A percentile compares a stretch with the other conserved stretches of the same genome.
Conservation (phyloP, 2,329 filamentous ascomycete genomes). For the Microascus cirrosus region DNA sequence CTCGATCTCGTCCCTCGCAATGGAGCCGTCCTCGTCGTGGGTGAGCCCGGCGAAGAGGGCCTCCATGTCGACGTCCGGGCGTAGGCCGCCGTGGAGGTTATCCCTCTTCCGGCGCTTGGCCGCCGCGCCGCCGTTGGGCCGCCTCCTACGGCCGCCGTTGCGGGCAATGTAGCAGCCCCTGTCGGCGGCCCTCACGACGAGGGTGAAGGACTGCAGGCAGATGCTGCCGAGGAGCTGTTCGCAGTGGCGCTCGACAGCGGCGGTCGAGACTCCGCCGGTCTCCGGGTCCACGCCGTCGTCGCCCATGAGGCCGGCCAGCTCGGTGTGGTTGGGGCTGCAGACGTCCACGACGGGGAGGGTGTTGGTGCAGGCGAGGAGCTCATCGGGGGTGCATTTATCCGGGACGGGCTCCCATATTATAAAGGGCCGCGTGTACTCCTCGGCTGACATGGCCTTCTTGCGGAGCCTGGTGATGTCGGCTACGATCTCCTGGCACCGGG, state of each 20-base stretch:
- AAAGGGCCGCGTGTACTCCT: slow-evolving; percentile 44
- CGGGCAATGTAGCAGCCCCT: slow-evolving; percentile 58
- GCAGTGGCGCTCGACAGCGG: slow-evolving; percentile 45
- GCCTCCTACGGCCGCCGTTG: slow-evolving; percentile 41
- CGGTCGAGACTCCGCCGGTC: slow-evolving; percentile 40
- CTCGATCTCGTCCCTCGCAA: slow-evolving; percentile 46
- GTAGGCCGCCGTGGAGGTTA: slow-evolving; percentile 38
- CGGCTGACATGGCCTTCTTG: slow-evolving; percentile 23
- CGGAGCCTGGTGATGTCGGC: slow-evolving; percentile 54
- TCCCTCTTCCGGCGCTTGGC: slow-evolving; percentile 29
- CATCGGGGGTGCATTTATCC: slow-evolving; percentile 66
- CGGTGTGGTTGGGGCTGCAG: slow-evolving; percentile 73
- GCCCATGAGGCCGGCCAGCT: slow-evolving; percentile 80
- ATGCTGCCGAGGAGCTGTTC: slow-evolving; percentile 53
- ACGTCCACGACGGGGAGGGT: slow-evolving; percentile 50
- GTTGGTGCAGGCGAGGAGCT: slow-evolving; percentile 54
- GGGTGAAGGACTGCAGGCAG: slow-evolving; percentile 51
- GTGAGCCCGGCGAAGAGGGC: slow-evolving; percentile 48
- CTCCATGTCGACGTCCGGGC: slow-evolving; percentile 51
- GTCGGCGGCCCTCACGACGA: slow-evolving; percentile 62
- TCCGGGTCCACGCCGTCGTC: slow-evolving; percentile 39
- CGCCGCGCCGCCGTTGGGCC: slow-evolving; percentile 7
- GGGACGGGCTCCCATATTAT: slow-evolving; percentile 96
- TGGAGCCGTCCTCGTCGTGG: slow-evolving; percentile 38
- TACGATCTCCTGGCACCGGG: slow-evolving; percentile 66